Evolutionary conservation across 2,329 filamentous ascomycete species (phyloP).

Genomic region (Dactylellina cionopaga): DNA sequence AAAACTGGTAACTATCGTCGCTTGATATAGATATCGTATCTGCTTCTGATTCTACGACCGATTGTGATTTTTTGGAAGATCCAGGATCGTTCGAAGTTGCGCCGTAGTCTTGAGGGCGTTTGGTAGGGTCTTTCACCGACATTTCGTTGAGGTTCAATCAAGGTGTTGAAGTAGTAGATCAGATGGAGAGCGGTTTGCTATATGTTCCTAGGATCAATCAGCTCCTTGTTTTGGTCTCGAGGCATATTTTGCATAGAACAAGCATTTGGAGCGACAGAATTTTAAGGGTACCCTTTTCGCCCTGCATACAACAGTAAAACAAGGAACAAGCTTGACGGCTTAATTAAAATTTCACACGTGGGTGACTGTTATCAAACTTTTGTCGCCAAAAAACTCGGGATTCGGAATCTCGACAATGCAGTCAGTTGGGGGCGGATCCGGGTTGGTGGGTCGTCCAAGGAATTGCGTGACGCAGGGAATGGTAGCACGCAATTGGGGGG

Average conservation of each 20-base stretch:
- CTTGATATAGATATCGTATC: conserved; percentile 42
- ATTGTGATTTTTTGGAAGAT: conserved; percentile 11
- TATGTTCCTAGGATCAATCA: too few species aligned
- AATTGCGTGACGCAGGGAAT: conserved; percentile 45
- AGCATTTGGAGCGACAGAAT: too few species aligned
- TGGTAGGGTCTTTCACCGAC: neutral
- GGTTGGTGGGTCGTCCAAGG: conserved; percentile 34
- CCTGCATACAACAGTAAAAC: too few species aligned
- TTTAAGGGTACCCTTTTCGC: too few species aligned
- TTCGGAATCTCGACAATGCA: conserved; percentile 12
- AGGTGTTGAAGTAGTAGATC: too few species aligned
- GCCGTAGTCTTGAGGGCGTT: conserved; percentile 5
- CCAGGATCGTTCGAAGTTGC: neutral
- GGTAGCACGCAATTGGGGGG: conserved; percentile 30
- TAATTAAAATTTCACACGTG: too few species aligned
- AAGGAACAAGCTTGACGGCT: too few species aligned
- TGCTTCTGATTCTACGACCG: conserved; percentile 28
- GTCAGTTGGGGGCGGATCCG: conserved; percentile 20
- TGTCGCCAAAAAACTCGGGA: conserved; percentile 34
- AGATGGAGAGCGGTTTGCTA: too few species aligned
- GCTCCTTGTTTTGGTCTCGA: too few species aligned
- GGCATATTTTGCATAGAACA: too few species aligned
- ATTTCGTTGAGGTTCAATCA: too few species aligned
- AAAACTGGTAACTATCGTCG: conserved; percentile 26
- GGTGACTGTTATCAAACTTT: neutral